Conservation (phyloP, 768 basidiomycete genomes). For the Collybiopsis confluens region DNA sequence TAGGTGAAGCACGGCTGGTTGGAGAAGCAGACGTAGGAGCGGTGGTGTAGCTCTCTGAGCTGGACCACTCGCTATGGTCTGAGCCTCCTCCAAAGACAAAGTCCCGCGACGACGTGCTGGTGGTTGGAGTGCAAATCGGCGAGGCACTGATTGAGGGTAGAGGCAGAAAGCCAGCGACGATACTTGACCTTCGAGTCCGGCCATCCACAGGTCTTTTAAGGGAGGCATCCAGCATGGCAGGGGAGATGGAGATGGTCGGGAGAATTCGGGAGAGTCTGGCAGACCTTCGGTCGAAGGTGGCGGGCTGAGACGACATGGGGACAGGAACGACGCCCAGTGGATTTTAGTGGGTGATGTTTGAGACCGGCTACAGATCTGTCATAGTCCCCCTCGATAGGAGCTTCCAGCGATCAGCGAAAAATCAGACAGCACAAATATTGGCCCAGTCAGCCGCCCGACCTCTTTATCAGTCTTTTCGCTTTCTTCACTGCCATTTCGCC, state of each 20-base stretch:
- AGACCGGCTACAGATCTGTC: constrained; percentile 3
- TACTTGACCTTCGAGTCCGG: constrained; percentile 18
- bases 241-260: constrained; percentile 15
- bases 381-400: constrained; percentile 7
- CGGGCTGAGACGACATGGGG: constrained; percentile 3
- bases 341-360: background rate
- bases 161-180: constrained; percentile 38
- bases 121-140: constrained; percentile 49
- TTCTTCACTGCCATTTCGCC: no score
- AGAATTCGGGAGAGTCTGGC: constrained; percentile 8
- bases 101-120: constrained; percentile 25
- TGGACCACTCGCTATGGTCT: constrained; percentile 8
- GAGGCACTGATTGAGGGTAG: constrained; percentile 59
- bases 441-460: no score
- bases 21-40: constrained; percentile 19
- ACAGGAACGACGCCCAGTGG: background rate
- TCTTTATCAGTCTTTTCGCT: no score
- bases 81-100: constrained; percentile 13
- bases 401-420: background rate
- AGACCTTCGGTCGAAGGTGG: constrained; percentile 6
- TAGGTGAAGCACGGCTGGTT: constrained; percentile 28
- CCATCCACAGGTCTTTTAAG: background rate
- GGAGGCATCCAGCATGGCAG: no score
- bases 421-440: no score
- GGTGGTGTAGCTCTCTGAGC: constrained; percentile 13